Evolutionary conservation across 2,329 filamentous ascomycete genomes (phyloP).

Genomic region (Pyrenochaeta sp.): DNA sequence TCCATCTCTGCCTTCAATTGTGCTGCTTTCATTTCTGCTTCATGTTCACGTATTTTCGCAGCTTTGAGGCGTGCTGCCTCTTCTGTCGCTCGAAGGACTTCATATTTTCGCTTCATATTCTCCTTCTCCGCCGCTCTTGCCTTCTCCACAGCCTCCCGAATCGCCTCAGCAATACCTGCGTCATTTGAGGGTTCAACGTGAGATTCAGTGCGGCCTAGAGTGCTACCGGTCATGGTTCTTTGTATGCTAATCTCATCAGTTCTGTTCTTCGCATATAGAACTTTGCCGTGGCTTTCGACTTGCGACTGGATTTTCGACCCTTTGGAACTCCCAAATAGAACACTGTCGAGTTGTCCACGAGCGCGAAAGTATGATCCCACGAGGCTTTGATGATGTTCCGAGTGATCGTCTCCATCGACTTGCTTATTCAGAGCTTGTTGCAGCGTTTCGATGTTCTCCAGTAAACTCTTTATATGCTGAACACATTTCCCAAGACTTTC

Average conservation of each 20-base stretch:
- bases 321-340: constrained; percentile 13
- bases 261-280: background rate
- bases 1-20: background rate
- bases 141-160: constrained; percentile 46
- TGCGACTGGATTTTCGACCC: background rate
- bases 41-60: background rate
- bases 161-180: constrained; percentile 36
- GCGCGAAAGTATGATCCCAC: constrained; percentile 36
- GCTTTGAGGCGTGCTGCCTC: background rate
- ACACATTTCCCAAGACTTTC: constrained; percentile 33
- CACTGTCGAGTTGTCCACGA: constrained; percentile 23
- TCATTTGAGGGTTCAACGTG: background rate
- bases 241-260: background rate
- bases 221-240: background rate
- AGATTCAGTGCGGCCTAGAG: background rate
- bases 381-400: constrained; percentile 34
- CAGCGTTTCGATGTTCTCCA: constrained; percentile 32
- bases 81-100: background rate
- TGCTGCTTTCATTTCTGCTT: background rate
- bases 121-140: constrained; percentile 18
- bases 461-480: constrained; percentile 29
- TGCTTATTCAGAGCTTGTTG: constrained; percentile 47
- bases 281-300: background rate
- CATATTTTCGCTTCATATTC: background rate
- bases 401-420: constrained; percentile 48